Conservation (phyloP, 352 stramenopile species). For the Globisporangium okanoganense region DNA sequence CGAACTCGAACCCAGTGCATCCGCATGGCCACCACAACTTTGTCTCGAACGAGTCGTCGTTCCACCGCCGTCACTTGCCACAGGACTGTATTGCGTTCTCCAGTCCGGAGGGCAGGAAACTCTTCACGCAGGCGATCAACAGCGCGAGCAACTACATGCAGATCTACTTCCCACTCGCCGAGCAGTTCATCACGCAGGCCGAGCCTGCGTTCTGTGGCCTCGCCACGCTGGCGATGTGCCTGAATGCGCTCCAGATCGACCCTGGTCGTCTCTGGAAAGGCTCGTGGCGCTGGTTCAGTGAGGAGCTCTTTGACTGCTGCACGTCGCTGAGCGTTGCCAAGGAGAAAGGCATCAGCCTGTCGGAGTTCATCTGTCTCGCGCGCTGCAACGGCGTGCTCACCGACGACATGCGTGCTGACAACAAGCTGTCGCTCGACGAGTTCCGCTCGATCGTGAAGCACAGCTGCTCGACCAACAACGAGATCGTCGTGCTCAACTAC, state of each 20-base stretch:
- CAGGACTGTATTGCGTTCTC: constrained; percentile 44
- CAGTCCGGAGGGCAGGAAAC: constrained; percentile 39
- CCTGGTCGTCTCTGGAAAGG: constrained; percentile 73
- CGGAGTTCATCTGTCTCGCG: constrained; percentile 68
- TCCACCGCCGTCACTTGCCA: constrained; percentile 56
- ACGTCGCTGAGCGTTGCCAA: constrained; percentile 69
- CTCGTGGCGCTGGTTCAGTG: constrained; percentile 76
- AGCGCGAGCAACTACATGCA: constrained; percentile 61
- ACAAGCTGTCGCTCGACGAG: constrained; percentile 47
- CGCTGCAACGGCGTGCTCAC: constrained; percentile 57
- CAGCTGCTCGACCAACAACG: constrained; percentile 63
- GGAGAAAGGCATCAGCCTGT: constrained; percentile 67
- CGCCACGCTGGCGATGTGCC: constrained; percentile 76
- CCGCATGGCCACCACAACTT: background rate
- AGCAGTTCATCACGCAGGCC: constrained; percentile 88
- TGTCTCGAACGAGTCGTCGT: constrained; percentile 29
- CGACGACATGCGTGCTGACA: constrained; percentile 41
- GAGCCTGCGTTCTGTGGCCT: constrained; percentile 91
- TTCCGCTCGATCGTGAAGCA: constrained; percentile 65
- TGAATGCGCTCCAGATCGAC: constrained; percentile 75
- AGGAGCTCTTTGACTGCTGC: constrained; percentile 81
- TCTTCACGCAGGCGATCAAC: constrained; percentile 57
- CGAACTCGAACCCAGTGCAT: constrained; percentile 2
- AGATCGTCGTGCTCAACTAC: constrained; percentile 94
- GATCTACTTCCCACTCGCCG: constrained; percentile 91